Conservation (phyloP, 1,139 yeast genomes). For the Yarrowia galli region DNA sequence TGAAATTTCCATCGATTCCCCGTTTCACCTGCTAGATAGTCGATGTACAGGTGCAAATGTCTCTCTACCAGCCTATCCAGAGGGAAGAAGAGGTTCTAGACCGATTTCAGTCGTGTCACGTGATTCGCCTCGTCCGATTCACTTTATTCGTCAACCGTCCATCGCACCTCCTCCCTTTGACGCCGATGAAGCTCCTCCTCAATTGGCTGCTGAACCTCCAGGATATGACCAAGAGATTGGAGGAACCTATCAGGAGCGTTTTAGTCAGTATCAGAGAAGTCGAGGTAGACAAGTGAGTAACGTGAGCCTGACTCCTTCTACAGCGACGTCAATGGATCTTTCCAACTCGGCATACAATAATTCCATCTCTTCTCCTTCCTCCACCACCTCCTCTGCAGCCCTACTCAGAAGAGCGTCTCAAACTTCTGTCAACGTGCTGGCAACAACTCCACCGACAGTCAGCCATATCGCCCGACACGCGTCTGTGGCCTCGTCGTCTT, state of each 20-base stretch:
- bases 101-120: not conserved
- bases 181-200: conserved; percentile 53
- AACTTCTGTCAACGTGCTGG: conserved; percentile 27
- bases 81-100: conserved; percentile 14
- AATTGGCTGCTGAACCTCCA: conserved; percentile 24
- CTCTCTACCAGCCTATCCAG: conserved; percentile 53
- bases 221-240: not conserved
- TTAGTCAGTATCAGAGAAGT: conserved; percentile 9
- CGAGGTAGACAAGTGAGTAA: not conserved
- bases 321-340: conserved; percentile 13
- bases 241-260: conserved; percentile 29
- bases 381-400: conserved; percentile 4
- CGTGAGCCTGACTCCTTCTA: not conserved
- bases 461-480: not conserved
- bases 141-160: conserved; percentile 55
- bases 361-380: not conserved
- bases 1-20: conserved; percentile 91
- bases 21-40: conserved; percentile 73
- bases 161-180: conserved; percentile 57
- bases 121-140: conserved; percentile 50
- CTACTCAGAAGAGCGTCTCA: conserved; percentile 18
- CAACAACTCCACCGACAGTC: conserved; percentile 13
- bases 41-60: conserved; percentile 52
- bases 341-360: not conserved
- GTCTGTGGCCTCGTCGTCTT: conserved; percentile 4